These are phyloP conservation scores for Panus rudis DNA, from an alignment of 768 basidiomycete genomes.

Conservation along the genomic window DNA sequence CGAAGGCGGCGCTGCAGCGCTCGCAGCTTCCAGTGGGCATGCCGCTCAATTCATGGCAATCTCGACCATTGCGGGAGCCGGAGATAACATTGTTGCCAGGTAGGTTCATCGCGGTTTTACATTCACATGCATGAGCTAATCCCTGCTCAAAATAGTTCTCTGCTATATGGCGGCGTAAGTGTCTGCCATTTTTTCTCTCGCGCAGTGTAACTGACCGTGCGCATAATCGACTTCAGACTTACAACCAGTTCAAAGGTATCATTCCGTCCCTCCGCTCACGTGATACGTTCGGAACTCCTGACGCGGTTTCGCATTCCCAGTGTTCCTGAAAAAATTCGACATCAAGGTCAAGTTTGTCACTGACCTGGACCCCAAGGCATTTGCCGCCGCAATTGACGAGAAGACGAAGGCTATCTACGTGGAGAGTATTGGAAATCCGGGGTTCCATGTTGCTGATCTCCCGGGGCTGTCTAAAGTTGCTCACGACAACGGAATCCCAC, in stretches of 20 bases:
- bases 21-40: conserved; percentile 70
- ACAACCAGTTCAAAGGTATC: conserved; percentile 65
- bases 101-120: too few relatives aligned
- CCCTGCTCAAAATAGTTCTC: too few relatives aligned
- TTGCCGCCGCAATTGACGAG: conserved; percentile 63
- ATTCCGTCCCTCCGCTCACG: not conserved
- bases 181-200: not conserved
- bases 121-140: not conserved
- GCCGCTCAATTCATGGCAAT: conserved; percentile 73
- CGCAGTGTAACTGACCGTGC: not conserved
- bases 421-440: conserved; percentile 77
- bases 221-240: conserved; percentile 36
- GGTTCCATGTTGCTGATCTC: conserved; percentile 54
- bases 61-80: conserved; percentile 47
- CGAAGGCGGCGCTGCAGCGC: conserved; percentile 73
- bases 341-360: conserved; percentile 61
- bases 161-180: conserved; percentile 63
- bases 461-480: conserved; percentile 41
- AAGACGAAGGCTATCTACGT: conserved; percentile 73
- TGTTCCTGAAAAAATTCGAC: conserved; percentile 61
- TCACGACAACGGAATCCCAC: conserved; percentile 62
- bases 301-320: conserved; percentile 24
- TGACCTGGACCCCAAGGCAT: conserved; percentile 46
- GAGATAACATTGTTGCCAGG: conserved; percentile 77
- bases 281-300: not conserved